phyloP scores from a whole-genome alignment of 371 early-diverging fungal genomes.

The Choanephora cucurbitarum region DNA sequence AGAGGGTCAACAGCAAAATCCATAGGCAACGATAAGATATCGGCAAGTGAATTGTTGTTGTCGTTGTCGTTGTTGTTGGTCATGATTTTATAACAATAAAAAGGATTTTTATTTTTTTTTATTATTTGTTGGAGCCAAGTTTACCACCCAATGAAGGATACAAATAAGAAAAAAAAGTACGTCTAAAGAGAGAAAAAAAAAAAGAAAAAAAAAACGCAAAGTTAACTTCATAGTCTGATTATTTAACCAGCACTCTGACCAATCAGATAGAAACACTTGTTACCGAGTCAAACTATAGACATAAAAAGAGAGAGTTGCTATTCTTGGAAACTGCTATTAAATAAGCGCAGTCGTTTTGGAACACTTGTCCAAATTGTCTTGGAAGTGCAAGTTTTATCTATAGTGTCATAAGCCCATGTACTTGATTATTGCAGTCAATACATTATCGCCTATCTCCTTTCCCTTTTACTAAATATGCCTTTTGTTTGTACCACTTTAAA shows the following conservation, averaged over 20 bases:
- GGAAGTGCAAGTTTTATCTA: too few relatives aligned
- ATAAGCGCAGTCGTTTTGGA: too few relatives aligned
- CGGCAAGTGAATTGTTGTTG: conserved; percentile 19
- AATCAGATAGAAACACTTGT: conserved; percentile 26
- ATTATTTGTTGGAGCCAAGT: conserved; percentile 13
- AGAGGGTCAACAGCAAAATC: conserved; percentile 37
- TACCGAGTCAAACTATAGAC: neutral
- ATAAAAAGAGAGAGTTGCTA: too few relatives aligned
- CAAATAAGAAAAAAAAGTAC: conserved; percentile 19
- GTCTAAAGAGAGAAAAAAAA: conserved; percentile 23
- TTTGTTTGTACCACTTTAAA: too few relatives aligned
- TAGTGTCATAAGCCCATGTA: too few relatives aligned
- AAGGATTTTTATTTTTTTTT: neutral
- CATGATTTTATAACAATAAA: conserved; percentile 6
- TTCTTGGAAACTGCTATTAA: neutral
- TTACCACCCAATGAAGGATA: conserved; percentile 55
- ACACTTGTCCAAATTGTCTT: too few relatives aligned
- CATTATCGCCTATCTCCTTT: too few relatives aligned
- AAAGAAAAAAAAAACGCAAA: neutral
- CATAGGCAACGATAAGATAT: conserved; percentile 32
- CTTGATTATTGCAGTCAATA: too few relatives aligned
- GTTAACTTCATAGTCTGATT: neutral
- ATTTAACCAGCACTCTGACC: conserved; percentile 1
- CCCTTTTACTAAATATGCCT: too few relatives aligned
- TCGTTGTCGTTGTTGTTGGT: conserved; percentile 13